Conservation (phyloP, 495 filamentous ascomycete genomes). For the Hyaloscypha bicolor region DNA sequence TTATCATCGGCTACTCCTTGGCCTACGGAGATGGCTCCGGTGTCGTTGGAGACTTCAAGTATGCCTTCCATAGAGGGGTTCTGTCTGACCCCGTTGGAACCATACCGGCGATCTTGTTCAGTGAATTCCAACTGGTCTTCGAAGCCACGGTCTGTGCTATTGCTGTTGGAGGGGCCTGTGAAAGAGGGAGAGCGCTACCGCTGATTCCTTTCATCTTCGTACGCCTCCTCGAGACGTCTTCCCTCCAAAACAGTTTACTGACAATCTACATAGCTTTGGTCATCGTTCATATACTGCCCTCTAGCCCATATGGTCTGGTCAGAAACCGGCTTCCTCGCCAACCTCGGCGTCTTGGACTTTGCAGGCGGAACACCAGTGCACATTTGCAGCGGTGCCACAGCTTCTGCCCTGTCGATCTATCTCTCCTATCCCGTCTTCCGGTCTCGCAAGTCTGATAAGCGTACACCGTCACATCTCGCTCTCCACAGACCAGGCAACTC, state of each 20-base stretch:
- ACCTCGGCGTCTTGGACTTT: slow-evolving; percentile 79
- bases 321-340: slow-evolving; percentile 71
- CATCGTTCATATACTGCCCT: slow-evolving; percentile 82
- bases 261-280: slow-evolving; percentile 66
- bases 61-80: slow-evolving; percentile 83
- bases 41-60: slow-evolving; percentile 84
- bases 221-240: slow-evolving; percentile 10
- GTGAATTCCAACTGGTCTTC: slow-evolving; percentile 76
- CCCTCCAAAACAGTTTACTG: slow-evolving; percentile 62
- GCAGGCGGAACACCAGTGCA: slow-evolving; percentile 89
- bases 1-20: slow-evolving; percentile 96
- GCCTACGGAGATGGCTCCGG: slow-evolving; percentile 84
- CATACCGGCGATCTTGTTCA: slow-evolving; percentile 88
- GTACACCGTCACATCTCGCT: slow-evolving; percentile 63
- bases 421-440: slow-evolving; percentile 44
- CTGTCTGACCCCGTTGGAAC: slow-evolving; percentile 77
- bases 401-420: slow-evolving; percentile 79
- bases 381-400: slow-evolving; percentile 86
- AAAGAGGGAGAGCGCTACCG: slow-evolving; percentile 81
- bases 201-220: slow-evolving; percentile 83
- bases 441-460: slow-evolving; percentile 72
- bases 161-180: slow-evolving; percentile 75
- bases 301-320: slow-evolving; percentile 95
- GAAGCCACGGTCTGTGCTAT: slow-evolving; percentile 79
- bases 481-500: slow-evolving; percentile 51